phyloP scores from a whole-genome alignment of 2,329 filamentous ascomycete species.

The Calonectria pseudoreteaudii region DNA sequence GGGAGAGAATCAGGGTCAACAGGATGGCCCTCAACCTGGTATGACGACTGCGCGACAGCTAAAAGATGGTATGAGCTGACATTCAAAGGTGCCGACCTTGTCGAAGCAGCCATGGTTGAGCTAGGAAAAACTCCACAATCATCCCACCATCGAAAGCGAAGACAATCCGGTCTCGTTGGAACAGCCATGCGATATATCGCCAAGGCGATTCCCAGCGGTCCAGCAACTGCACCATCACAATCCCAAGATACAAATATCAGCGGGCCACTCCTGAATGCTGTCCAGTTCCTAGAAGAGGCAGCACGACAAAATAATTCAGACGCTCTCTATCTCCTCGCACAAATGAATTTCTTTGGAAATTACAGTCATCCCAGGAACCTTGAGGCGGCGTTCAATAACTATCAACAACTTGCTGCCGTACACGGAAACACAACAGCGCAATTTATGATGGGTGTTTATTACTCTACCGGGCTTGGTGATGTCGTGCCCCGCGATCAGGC shows the following conservation, averaged over 20 bases:
- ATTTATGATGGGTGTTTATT: constrained; percentile 95
- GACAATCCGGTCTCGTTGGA: constrained; percentile 57
- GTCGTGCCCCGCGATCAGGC: constrained; percentile 88
- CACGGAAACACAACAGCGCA: constrained; percentile 93
- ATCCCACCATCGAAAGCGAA: constrained; percentile 56
- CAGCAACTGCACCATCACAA: constrained; percentile 59
- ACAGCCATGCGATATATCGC: constrained; percentile 57
- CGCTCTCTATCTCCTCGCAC: constrained; percentile 88
- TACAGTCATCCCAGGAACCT: constrained; percentile 89
- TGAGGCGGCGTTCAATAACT: constrained; percentile 81
- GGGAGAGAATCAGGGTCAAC: constrained; percentile 42
- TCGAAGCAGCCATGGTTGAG: constrained; percentile 63
- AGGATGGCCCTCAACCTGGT: constrained; percentile 53
- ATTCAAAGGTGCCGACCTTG: constrained; percentile 62
- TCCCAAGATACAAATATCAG: constrained; percentile 49
- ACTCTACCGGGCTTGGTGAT: constrained; percentile 89
- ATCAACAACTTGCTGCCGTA: constrained; percentile 79
- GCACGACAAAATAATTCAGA: constrained; percentile 75
- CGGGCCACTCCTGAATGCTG: constrained; percentile 62
- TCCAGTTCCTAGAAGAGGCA: constrained; percentile 64
- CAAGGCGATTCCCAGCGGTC: constrained; percentile 63
- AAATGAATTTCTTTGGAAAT: constrained; percentile 98
- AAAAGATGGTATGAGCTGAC: constrained; percentile 27
- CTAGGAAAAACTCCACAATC: constrained; percentile 63
- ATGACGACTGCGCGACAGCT: constrained; percentile 27